Evolutionary conservation across 2,329 filamentous ascomycete species (phyloP).

Genomic region (Sclerotinia subarctica): DNA sequence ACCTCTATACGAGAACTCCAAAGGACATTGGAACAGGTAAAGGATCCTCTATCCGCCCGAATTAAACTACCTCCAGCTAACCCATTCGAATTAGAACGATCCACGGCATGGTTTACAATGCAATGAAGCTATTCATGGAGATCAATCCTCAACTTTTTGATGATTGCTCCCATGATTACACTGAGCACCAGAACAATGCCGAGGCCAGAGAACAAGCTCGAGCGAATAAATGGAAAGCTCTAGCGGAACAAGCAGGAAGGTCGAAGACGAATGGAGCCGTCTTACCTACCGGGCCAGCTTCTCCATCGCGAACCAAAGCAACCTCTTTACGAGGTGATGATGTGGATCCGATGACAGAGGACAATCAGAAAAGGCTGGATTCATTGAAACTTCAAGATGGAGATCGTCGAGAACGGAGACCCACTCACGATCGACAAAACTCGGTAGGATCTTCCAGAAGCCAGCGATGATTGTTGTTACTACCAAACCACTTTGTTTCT

Average conservation of each 20-base stretch:
- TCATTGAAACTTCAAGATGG: slow-evolving; percentile 87
- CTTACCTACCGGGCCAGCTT: slow-evolving; percentile 38
- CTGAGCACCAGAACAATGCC: slow-evolving; percentile 89
- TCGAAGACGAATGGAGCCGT: slow-evolving; percentile 50
- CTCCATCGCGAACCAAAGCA: slow-evolving; percentile 42
- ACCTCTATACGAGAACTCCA: slow-evolving; percentile 96
- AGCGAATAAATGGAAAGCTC: slow-evolving; percentile 83
- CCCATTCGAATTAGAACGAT: slow-evolving; percentile 69
- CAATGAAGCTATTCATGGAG: slow-evolving; percentile 99
- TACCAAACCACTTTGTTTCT: slow-evolving; percentile 35
- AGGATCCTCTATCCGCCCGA: slow-evolving; percentile 6
- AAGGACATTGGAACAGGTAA: slow-evolving; percentile 96
- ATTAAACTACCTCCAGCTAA: slow-evolving; percentile 6
- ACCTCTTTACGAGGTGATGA: slow-evolving; percentile 63
- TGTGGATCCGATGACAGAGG: slow-evolving; percentile 73
- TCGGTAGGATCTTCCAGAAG: slow-evolving; percentile 49
- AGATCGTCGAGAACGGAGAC: slow-evolving; percentile 55
- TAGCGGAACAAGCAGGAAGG: slow-evolving; percentile 75
- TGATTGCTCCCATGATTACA: slow-evolving; percentile 97
- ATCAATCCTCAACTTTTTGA: slow-evolving; percentile 98
- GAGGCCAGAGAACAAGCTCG: slow-evolving; percentile 78
- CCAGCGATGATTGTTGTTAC: slow-evolving; percentile 39
- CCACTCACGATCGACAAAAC: slow-evolving; percentile 58
- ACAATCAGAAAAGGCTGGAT: slow-evolving; percentile 83
- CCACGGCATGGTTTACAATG: slow-evolving; percentile 99